Percentiles rank a stretch among this genome's conserved stretches.
These are phyloP conservation scores for Spiraea crenata DNA, from an alignment of 331 rosid genomes.

Conservation along the genomic window DNA sequence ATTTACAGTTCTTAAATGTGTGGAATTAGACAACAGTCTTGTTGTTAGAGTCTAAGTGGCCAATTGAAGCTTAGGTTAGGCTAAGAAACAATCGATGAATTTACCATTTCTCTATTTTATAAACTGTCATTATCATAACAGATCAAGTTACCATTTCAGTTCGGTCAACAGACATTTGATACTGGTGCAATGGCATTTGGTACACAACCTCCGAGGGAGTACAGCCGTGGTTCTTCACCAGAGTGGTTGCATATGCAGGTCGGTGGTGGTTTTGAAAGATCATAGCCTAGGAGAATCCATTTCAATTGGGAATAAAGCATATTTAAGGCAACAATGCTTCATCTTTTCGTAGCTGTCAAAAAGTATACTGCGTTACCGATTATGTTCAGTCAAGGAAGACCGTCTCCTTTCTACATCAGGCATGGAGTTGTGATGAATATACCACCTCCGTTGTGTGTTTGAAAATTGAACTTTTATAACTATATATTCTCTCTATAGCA, in stretches of 20 bases:
- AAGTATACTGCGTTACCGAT: slow-evolving; percentile 29
- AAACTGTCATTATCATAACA: slow-evolving; percentile 18
- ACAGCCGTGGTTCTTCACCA: slow-evolving; percentile 70
- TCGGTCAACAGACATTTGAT: slow-evolving; percentile 70
- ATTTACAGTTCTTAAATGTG: background rate
- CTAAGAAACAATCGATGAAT: background rate
- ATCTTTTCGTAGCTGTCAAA: slow-evolving; percentile 35
- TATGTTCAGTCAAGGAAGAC: slow-evolving; percentile 36
- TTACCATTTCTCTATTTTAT: slow-evolving; percentile 19
- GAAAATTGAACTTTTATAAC: slow-evolving; percentile 42
- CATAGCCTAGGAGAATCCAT: slow-evolving; percentile 34
- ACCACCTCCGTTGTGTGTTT: slow-evolving; percentile 19
- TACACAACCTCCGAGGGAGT: slow-evolving; percentile 72
- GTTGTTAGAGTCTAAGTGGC: background rate
- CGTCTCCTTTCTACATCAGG: slow-evolving; percentile 36
- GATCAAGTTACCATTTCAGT: slow-evolving; percentile 49
- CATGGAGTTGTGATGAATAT: slow-evolving; percentile 40
- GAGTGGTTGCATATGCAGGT: slow-evolving; percentile 97
- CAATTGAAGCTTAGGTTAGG: background rate
- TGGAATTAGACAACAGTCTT: background rate
- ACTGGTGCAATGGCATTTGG: slow-evolving; percentile 51
- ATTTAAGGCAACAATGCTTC: slow-evolving; percentile 21
- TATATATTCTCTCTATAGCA: slow-evolving; percentile 34
- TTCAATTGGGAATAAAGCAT: slow-evolving; percentile 43
- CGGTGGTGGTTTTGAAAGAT: slow-evolving; percentile 79